Evolutionary conservation across 768 basidiomycete species (phyloP).

Genomic region (Lactarius akahatsu): DNA sequence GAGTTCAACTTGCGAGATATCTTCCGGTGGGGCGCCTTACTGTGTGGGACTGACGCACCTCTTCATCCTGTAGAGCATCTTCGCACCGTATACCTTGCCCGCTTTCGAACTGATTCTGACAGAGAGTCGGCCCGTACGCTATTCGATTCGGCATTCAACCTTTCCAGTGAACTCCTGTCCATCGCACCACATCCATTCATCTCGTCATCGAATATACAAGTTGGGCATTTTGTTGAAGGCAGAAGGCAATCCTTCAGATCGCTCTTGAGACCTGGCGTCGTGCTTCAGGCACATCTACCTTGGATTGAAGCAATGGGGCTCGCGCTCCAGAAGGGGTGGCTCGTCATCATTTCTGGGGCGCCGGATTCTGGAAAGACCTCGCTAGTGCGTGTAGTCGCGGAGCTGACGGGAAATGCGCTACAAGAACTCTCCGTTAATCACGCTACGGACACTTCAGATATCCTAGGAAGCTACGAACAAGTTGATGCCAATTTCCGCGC

Average conservation of each 20-base stretch:
- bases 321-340: conserved; percentile 75
- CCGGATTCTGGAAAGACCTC: conserved; percentile 77
- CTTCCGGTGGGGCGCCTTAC: conserved; percentile 77
- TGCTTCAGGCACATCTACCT: conserved; percentile 62
- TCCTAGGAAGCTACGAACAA: conserved; percentile 96
- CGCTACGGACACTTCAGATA: conserved; percentile 89
- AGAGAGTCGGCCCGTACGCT: conserved; percentile 49
- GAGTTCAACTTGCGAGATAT: conserved; percentile 98
- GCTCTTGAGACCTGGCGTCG: conserved; percentile 43
- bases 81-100: conserved; percentile 73
- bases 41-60: conserved; percentile 37
- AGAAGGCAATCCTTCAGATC: conserved; percentile 38
- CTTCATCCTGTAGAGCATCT: conserved; percentile 63
- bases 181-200: conserved; percentile 42
- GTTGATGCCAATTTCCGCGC: conserved; percentile 54
- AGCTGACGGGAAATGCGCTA: conserved; percentile 64
- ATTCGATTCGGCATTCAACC: conserved; percentile 55
- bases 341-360: conserved; percentile 83
- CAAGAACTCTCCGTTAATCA: conserved; percentile 77
- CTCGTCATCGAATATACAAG: conserved; percentile 51
- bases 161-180: conserved; percentile 31
- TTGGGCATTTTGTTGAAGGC: conserved; percentile 58
- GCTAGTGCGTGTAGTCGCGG: conserved; percentile 66
- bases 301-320: conserved; percentile 73
- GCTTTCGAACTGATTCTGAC: conserved; percentile 79